Base-by-base conservation (phyloP, 2,329 filamentous ascomycete species). In the Fusarium sp. region DNA sequence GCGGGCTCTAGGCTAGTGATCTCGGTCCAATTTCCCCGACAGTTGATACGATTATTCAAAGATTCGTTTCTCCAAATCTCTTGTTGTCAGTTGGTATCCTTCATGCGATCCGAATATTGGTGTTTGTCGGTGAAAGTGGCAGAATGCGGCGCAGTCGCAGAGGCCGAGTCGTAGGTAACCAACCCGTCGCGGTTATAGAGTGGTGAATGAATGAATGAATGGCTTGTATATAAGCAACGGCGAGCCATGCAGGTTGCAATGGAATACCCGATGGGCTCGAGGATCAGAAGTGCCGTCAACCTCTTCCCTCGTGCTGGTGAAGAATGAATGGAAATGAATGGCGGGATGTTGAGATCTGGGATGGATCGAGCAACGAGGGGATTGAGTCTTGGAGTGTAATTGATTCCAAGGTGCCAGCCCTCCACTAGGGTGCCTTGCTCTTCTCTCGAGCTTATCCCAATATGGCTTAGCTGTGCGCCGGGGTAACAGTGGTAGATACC, bases 391-490 rank as follows among this genome's bases (percentile, higher is more conserved):
- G 62, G 49, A 46, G 52, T 66, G 55, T 63, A 52, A 62, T 62
- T 51, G 57, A 56, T 52, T 41, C n/a, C n/a, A n/a, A 55, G 33
- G 42, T 32, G 36, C 41, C 35, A 29, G 15, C 37, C 46, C 27
- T 57, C 44, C 36, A 47, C 41, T 31, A n/a, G 42, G 27, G 48
- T 61, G 53, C 35, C 43, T 54, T 47, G 48, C 54, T 45, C 49
- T 25, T 32, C 48, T 64, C 55, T 61, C 53, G 43, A 66, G 55
- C 54, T 62, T 68, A 47, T 49, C 65, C 65, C 35, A 23, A 33
- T 49, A 47, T 51, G 58, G 58, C 55, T 65, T 65, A 66, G 66
- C 57, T 65, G 42, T 42, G 57, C 53, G 37, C 49, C 36, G 46
- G 50, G 64, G 66, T 36, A 47, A 37, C 37, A 23, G 39, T 8